Evolutionary conservation across 169 alveolate genomes (phyloP).

Genomic region (Babesia divergens): DNA sequence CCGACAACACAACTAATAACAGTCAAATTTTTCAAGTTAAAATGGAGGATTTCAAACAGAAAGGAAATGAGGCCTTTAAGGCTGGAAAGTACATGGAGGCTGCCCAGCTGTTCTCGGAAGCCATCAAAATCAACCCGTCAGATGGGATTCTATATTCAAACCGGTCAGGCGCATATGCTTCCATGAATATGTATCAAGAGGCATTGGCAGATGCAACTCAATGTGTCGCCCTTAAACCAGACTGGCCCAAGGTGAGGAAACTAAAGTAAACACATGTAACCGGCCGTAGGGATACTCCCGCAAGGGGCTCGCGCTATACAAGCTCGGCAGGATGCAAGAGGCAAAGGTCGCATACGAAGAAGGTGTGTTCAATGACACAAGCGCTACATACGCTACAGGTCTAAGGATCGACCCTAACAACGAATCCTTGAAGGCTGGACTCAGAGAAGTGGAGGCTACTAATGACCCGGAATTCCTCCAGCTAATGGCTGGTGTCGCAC

Average conservation of each 20-base stretch:
- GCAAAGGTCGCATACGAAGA: conserved; percentile 83
- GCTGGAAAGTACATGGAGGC: conserved; percentile 89
- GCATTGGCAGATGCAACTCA: conserved; percentile 91
- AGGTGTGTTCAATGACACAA: conserved; percentile 26
- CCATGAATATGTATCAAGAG: conserved; percentile 80
- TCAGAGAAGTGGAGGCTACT: conserved; percentile 69
- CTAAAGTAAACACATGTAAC: not conserved
- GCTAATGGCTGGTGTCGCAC: conserved; percentile 30
- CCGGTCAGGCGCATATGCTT: conserved; percentile 90
- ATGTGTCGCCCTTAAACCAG: conserved; percentile 88
- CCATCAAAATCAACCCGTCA: conserved; percentile 85
- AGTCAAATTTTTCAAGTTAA: conserved; percentile 58
- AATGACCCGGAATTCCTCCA: conserved; percentile 42
- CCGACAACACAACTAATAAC: too few relatives aligned
- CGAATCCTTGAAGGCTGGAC: conserved; percentile 80
- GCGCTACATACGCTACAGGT: conserved; percentile 57
- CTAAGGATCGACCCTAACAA: conserved; percentile 87
- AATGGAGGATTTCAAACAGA: conserved; percentile 84
- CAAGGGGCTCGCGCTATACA: conserved; percentile 86
- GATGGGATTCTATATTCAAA: conserved; percentile 92
- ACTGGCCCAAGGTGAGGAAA: conserved; percentile 86
- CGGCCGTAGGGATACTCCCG: conserved; percentile 83
- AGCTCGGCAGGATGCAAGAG: conserved; percentile 78
- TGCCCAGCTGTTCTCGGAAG: conserved; percentile 85
- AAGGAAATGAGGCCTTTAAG: conserved; percentile 91